phyloP scores from a whole-genome alignment of 2,329 filamentous ascomycete species.

The Chrysoporthe austroafricana region DNA sequence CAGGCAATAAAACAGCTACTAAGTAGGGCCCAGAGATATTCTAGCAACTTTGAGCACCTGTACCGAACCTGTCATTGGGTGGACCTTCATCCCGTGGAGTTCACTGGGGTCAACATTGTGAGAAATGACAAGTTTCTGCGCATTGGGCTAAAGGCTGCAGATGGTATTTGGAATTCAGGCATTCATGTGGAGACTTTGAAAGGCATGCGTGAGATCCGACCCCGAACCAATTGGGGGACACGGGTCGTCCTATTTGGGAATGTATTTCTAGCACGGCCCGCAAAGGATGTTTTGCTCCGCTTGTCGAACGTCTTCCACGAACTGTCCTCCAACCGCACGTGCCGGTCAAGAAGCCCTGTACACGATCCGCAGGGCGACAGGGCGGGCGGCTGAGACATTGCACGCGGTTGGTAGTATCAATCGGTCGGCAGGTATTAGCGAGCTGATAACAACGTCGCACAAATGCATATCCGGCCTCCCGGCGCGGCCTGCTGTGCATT shows the following conservation, averaged over 20 bases:
- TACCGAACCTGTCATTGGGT: neutral
- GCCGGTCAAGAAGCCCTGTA: neutral
- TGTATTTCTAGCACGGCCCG: neutral
- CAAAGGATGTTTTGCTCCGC: neutral
- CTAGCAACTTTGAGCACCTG: neutral
- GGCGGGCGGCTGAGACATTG: conserved; percentile 14
- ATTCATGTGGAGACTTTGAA: neutral
- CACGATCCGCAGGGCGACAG: neutral
- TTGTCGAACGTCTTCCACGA: neutral
- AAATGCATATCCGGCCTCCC: neutral
- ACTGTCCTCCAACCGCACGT: neutral
- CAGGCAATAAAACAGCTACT: no score
- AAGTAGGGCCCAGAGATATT: no score
- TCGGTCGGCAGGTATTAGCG: conserved; percentile 23
- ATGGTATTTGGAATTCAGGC: conserved; percentile 26
- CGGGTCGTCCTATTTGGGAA: conserved; percentile 16
- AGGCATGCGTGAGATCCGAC: neutral
- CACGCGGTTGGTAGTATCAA: neutral
- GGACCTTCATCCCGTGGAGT: neutral
- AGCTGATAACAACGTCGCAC: conserved; percentile 12
- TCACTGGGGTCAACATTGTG: neutral
- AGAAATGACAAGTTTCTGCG: neutral
- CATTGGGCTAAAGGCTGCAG: neutral
- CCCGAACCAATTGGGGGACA: conserved; percentile 9
- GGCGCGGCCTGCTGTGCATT: neutral